Evolutionary conservation across 441 rosid genomes (phyloP).

Genomic region (Populus hybrid): DNA sequence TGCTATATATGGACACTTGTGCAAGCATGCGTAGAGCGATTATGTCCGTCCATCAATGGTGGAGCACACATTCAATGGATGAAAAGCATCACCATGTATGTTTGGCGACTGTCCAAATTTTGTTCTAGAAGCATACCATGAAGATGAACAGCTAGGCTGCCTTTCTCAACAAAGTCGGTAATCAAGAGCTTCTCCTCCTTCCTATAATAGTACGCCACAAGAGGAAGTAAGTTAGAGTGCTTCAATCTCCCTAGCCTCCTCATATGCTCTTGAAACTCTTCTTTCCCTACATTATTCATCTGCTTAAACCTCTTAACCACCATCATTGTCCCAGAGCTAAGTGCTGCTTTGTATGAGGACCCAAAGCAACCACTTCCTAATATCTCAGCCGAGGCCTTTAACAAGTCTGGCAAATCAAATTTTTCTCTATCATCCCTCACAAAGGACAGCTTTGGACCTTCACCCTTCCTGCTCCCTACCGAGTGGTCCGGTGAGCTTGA

Average conservation of each 20-base stretch:
- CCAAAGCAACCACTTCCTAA: conserved; percentile 91
- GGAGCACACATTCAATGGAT: not conserved
- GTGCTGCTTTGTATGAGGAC: conserved; percentile 72
- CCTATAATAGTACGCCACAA: conserved; percentile 81
- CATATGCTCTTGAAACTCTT: conserved; percentile 81
- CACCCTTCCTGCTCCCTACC: conserved; percentile 22
- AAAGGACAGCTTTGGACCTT: conserved; percentile 48
- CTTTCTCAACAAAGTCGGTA: conserved; percentile 47
- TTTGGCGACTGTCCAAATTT: not conserved
- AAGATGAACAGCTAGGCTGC: conserved; percentile 76
- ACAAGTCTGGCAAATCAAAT: conserved; percentile 74
- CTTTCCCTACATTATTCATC: conserved; percentile 73
- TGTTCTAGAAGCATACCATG: conserved; percentile 49
- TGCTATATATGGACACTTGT: conserved; percentile 1
- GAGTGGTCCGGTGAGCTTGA: conserved; percentile 17
- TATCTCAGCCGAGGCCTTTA: conserved; percentile 85
- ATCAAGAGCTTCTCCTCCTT: conserved; percentile 90
- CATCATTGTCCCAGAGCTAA: conserved; percentile 37
- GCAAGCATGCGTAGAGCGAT: not conserved
- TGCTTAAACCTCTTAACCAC: conserved; percentile 92
- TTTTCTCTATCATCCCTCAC: conserved; percentile 52
- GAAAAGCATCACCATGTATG: not conserved
- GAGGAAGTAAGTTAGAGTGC: conserved; percentile 67
- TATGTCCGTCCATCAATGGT: not conserved
- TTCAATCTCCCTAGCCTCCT: conserved; percentile 63